A percentile compares a stretch with the other conserved stretches of the same genome.
These are phyloP conservation scores for Beauveria varroae DNA, from an alignment of 2,329 filamentous ascomycete species.

Conservation along the genomic window DNA sequence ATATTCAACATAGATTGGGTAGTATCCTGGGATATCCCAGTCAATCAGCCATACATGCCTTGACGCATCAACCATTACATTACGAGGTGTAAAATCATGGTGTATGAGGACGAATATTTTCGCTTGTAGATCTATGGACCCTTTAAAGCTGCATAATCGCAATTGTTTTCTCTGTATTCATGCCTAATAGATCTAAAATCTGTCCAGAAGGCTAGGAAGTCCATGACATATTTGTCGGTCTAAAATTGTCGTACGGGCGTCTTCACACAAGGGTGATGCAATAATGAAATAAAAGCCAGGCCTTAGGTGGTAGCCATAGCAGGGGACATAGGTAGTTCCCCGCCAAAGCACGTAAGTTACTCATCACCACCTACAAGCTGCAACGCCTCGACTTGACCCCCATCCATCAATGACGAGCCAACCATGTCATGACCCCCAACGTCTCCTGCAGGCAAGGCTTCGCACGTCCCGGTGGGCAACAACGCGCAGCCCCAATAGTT, in stretches of 20 bases:
- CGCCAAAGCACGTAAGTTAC: too few relatives aligned
- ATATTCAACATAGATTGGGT: too few relatives aligned
- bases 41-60: too few relatives aligned
- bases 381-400: neutral
- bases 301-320: too few relatives aligned
- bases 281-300: too few relatives aligned
- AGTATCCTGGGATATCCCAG: too few relatives aligned
- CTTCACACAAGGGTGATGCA: too few relatives aligned
- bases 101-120: neutral
- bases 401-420: neutral
- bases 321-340: too few relatives aligned
- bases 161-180: neutral
- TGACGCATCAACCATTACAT: neutral
- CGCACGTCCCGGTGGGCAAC: neutral
- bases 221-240: too few relatives aligned
- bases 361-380: neutral
- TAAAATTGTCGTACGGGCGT: too few relatives aligned
- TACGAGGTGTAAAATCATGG: neutral
- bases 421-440: neutral
- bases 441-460: neutral
- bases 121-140: neutral
- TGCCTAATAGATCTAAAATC: neutral
- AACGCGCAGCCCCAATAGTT: too few relatives aligned
- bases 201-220: neutral
- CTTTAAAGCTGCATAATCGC: neutral